A percentile compares a stretch with the other conserved stretches of the same genome.
Conservation (phyloP, 305 asterid genomes). For the Solanum aculeatissimum region DNA sequence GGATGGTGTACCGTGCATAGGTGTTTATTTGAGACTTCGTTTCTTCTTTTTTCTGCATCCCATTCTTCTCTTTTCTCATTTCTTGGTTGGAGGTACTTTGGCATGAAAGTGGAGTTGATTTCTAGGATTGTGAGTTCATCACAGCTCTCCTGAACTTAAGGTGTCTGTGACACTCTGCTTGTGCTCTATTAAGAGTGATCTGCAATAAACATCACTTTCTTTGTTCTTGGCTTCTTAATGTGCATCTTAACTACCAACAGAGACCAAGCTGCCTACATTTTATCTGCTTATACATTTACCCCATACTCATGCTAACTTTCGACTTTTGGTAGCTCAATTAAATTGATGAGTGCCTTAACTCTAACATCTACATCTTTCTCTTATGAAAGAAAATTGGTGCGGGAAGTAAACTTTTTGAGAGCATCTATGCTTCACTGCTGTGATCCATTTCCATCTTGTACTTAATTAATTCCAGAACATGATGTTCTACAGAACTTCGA, state of each 20-base stretch:
- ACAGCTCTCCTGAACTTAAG: neutral
- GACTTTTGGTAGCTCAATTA: neutral
- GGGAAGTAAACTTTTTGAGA: neutral
- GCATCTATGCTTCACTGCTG: neutral
- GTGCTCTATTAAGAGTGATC: neutral
- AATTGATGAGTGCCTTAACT: neutral
- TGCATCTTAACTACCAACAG: neutral
- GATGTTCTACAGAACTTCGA: neutral
- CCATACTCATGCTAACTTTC: neutral
- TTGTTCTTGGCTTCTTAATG: neutral
- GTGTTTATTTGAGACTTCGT: slow-evolving; percentile 20
- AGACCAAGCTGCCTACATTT: neutral
- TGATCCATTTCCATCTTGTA: neutral
- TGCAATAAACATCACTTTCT: neutral
- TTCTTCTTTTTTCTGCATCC: slow-evolving; percentile 2
- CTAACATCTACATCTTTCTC: neutral
- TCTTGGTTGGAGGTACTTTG: neutral
- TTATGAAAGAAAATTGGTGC: neutral
- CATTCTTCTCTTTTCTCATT: neutral
- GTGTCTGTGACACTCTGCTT: neutral
- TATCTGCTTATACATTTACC: neutral
- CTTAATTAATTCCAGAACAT: neutral
- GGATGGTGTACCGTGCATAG: slow-evolving; percentile 73
- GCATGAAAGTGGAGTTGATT: neutral
- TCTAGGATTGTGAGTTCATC: neutral